Evolutionary conservation across 257 asterid species (phyloP).

Genomic region (Thymus mandschuricus): DNA sequence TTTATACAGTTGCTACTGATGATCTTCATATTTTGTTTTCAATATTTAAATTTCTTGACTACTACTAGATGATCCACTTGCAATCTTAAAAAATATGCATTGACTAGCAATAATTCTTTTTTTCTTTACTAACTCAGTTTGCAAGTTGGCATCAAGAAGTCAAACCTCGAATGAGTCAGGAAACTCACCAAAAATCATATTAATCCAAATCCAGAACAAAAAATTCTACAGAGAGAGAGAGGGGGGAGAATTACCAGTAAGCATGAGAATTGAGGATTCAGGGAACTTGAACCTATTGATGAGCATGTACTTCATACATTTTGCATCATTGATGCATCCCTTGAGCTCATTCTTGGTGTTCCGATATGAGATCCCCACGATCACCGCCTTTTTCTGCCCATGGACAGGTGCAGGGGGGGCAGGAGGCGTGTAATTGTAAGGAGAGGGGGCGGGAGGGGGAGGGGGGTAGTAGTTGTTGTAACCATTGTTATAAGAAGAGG

Average conservation of each 20-base stretch:
- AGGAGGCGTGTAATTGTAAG: conserved; percentile 47
- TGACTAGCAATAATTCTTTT: neutral
- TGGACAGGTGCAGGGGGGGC: conserved; percentile 30
- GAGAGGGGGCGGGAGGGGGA: conserved; percentile 41
- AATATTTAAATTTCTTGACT: too few relatives aligned
- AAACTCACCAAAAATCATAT: conserved; percentile 7
- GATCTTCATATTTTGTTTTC: too few relatives aligned
- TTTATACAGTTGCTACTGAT: neutral
- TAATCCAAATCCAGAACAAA: conserved; percentile 17
- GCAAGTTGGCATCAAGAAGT: conserved; percentile 37
- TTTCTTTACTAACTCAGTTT: conserved; percentile 12
- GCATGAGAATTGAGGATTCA: conserved; percentile 79
- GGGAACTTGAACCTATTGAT: conserved; percentile 70
- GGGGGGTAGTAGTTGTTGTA: conserved; percentile 35
- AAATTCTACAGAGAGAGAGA: neutral
- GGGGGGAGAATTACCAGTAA: conserved; percentile 58
- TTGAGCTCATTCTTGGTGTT: conserved; percentile 62
- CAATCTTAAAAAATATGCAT: conserved; percentile 2
- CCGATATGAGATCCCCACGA: conserved; percentile 73
- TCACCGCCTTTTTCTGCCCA: conserved; percentile 85
- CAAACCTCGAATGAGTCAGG: conserved; percentile 30
- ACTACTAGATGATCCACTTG: neutral
- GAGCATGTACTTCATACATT: conserved; percentile 77
- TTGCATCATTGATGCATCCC: conserved; percentile 92
- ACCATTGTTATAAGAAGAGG: conserved; percentile 26